These are phyloP conservation scores for Abrus pulchellus DNA, from an alignment of 306 rosid species.

Conservation along the genomic window DNA sequence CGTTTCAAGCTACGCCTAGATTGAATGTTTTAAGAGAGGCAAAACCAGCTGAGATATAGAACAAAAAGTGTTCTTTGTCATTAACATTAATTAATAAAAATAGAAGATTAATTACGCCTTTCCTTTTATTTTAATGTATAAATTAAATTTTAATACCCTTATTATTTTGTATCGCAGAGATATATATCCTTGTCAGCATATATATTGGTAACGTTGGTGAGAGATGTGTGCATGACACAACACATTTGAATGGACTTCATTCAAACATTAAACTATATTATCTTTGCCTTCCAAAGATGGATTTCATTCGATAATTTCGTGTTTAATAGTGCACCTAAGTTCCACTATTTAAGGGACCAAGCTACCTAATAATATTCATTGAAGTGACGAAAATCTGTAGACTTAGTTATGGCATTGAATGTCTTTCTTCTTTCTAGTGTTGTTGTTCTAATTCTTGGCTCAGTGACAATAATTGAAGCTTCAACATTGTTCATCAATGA, in stretches of 20 bases:
- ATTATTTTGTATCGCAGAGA: too few relatives aligned
- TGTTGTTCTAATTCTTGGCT: conserved; percentile 2
- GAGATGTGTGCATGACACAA: not conserved
- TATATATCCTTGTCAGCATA: not conserved
- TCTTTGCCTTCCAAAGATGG: conserved; percentile 12
- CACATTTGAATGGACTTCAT: not conserved
- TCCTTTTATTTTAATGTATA: too few relatives aligned
- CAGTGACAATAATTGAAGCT: conserved; percentile 13
- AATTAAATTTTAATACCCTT: too few relatives aligned
- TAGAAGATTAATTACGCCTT: too few relatives aligned
- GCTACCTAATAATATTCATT: not conserved
- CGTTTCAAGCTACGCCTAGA: too few relatives aligned
- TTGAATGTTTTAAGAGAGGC: too few relatives aligned
- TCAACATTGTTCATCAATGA: not conserved
- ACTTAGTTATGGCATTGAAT: conserved; percentile 33
- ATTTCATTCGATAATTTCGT: not conserved
- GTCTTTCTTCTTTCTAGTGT: not conserved
- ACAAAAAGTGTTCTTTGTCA: too few relatives aligned
- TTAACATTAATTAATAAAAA: too few relatives aligned
- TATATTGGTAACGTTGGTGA: not conserved
- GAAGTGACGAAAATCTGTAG: not conserved
- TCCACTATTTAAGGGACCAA: not conserved
- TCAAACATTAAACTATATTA: not conserved
- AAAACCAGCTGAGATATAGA: too few relatives aligned
- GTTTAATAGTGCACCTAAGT: not conserved